Percentiles rank a stretch among this genome's conserved stretches.
These are phyloP conservation scores for Cicer chorassanicum DNA, from an alignment of 306 rosid species.

Conservation along the genomic window DNA sequence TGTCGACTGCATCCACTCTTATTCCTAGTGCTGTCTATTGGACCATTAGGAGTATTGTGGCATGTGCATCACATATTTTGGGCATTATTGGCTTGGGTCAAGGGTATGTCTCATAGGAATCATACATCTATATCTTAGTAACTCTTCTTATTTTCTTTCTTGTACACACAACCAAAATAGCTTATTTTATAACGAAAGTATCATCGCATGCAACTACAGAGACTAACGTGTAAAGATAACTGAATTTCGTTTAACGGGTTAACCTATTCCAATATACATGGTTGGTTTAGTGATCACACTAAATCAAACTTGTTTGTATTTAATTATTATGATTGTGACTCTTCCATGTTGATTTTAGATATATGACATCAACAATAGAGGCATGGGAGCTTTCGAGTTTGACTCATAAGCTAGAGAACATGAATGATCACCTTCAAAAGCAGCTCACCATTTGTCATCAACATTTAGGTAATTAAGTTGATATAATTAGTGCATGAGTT, in stretches of 20 bases:
- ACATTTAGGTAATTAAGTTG: constrained; percentile 48
- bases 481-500: neutral
- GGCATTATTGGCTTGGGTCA: constrained; percentile 55
- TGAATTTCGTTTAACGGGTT: no score
- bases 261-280: no score
- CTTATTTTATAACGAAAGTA: no score
- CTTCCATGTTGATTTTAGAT: constrained; percentile 43
- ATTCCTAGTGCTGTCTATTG: constrained; percentile 73
- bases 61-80: constrained; percentile 57
- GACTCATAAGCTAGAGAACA: constrained; percentile 63
- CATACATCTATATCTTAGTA: neutral
- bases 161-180: neutral
- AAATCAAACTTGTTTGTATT: constrained; percentile 4
- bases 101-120: constrained; percentile 45
- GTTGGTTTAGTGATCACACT: neutral
- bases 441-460: constrained; percentile 53
- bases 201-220: no score
- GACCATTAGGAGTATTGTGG: constrained; percentile 65
- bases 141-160: neutral
- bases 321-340: neutral
- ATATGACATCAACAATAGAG: constrained; percentile 51
- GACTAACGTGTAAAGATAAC: no score
- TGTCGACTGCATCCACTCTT: constrained; percentile 37
- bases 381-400: constrained; percentile 78
- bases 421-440: constrained; percentile 59